Conservation (phyloP, 495 filamentous ascomycete species). For the Penicillium odoratum region DNA sequence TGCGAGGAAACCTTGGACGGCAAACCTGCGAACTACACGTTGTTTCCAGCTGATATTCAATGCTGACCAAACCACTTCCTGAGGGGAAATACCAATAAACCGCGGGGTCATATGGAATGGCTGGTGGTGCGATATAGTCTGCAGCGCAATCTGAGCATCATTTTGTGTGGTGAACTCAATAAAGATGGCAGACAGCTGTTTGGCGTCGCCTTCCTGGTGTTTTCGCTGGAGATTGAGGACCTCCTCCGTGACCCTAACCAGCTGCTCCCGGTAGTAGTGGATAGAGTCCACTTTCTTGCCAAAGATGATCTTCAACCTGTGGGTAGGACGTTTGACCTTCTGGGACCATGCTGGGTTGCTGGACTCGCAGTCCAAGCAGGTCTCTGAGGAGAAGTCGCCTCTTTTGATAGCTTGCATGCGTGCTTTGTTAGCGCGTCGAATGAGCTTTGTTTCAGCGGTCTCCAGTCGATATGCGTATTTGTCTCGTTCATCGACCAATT, state of each 20-base stretch:
- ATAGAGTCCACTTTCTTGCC: slow-evolving; percentile 82
- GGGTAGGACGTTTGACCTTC: slow-evolving; percentile 54
- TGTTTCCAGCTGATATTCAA: slow-evolving; percentile 84
- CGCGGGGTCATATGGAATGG: slow-evolving; percentile 84
- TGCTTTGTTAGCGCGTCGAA: slow-evolving; percentile 56
- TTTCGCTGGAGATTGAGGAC: slow-evolving; percentile 63
- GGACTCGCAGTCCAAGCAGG: slow-evolving; percentile 40
- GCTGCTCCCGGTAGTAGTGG: slow-evolving; percentile 73
- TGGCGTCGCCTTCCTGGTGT: slow-evolving; percentile 46
- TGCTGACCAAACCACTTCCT: slow-evolving; percentile 81
- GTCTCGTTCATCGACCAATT: slow-evolving; percentile 60
- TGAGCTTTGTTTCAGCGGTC: slow-evolving; percentile 64
- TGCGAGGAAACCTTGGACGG: slow-evolving; percentile 64
- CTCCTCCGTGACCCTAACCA: slow-evolving; percentile 68
- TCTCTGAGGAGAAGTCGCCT: slow-evolving; percentile 24
- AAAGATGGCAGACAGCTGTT: slow-evolving; percentile 69
- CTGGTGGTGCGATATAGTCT: slow-evolving; percentile 80
- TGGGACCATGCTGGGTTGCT: slow-evolving; percentile 47
- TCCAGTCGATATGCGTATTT: slow-evolving; percentile 61
- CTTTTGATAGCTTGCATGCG: slow-evolving; percentile 47
- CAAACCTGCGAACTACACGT: slow-evolving; percentile 64
- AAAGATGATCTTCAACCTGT: slow-evolving; percentile 50
- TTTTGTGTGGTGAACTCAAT: slow-evolving; percentile 79
- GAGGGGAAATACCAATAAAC: slow-evolving; percentile 74
- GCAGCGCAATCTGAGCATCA: slow-evolving; percentile 77